Percentiles rank a stretch among this genome's conserved stretches.
phyloP scores from a whole-genome alignment of 2,329 filamentous ascomycete species.

The Cladobotryum mycophilum region DNA sequence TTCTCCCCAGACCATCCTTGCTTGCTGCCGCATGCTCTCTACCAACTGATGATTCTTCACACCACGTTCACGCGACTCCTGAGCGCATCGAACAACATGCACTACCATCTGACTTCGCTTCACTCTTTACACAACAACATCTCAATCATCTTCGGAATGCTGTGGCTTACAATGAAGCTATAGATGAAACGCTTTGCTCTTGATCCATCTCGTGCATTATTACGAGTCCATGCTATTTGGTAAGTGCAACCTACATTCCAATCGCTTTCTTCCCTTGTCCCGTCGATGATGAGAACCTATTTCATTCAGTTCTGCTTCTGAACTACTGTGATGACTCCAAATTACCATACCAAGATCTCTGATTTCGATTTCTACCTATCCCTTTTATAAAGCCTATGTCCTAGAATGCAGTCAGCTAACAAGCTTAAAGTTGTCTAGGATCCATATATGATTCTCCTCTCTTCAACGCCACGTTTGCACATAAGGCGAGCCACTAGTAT shows the following conservation, averaged over 20 bases:
- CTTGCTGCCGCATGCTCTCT: no score
- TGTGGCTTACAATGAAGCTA: not conserved
- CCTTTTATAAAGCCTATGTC: not conserved
- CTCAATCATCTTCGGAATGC: not conserved
- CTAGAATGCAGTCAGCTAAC: no score
- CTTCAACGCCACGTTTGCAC: no score
- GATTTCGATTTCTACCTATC: slow-evolving; percentile 26
- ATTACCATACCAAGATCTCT: slow-evolving; percentile 61
- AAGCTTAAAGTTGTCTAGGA: no score
- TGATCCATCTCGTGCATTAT: not conserved
- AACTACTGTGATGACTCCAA: slow-evolving; percentile 58
- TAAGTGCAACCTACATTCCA: not conserved
- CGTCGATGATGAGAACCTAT: slow-evolving; percentile 55
- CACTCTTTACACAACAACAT: not conserved
- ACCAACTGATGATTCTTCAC: slow-evolving; percentile 46
- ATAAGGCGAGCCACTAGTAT: no score
- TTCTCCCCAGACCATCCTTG: not conserved
- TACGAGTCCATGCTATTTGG: not conserved
- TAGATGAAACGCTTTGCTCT: not conserved
- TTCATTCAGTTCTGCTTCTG: slow-evolving; percentile 72
- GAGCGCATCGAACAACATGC: slow-evolving; percentile 63
- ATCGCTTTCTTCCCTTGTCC: not conserved
- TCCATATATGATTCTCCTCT: no score
- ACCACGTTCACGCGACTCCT: slow-evolving; percentile 57
- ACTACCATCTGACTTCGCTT: slow-evolving; percentile 61